phyloP scores from a whole-genome alignment of 1,139 yeast genomes.

The Candida tropicalis region DNA sequence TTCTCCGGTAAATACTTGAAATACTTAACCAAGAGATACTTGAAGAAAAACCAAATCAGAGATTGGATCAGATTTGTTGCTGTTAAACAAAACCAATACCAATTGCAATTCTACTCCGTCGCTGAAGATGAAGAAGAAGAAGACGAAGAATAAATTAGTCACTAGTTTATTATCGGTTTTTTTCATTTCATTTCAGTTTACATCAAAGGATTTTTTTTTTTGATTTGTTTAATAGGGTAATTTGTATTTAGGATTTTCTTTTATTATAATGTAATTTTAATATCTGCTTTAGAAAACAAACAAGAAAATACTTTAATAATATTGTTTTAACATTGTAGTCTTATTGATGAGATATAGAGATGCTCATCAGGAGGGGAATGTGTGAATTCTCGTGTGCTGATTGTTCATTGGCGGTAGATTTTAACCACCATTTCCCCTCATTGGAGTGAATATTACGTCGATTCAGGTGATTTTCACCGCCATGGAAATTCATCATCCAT shows the following conservation, averaged over 20 bases:
- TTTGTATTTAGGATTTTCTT: conserved; percentile 2
- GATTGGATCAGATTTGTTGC: conserved; percentile 99
- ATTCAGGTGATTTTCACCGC: too few species aligned
- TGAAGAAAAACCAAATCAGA: conserved; percentile 99
- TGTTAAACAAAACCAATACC: conserved; percentile 93
- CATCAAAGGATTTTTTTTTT: not conserved
- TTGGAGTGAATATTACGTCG: too few species aligned
- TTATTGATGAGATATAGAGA: too few species aligned
- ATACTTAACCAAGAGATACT: conserved; percentile 99
- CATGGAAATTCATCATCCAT: too few species aligned
- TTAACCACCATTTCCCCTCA: too few species aligned
- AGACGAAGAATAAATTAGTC: conserved; percentile 66
- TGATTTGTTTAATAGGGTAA: conserved; percentile 3
- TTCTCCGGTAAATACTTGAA: conserved; percentile 99
- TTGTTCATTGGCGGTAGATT: not conserved
- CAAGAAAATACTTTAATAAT: not conserved
- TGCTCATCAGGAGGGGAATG: too few species aligned
- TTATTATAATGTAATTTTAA: conserved; percentile 1
- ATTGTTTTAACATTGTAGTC: not conserved
- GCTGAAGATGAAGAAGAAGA: conserved; percentile 95
- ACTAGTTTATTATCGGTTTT: conserved; percentile 2
- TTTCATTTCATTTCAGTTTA: not conserved
- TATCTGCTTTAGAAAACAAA: conserved; percentile 1
- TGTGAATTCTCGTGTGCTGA: not conserved
- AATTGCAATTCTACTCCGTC: conserved; percentile 99